Evolutionary conservation across 164 flowering plant genomes (phyloP), one percentile per base, ranked within the genome.

Genomic region (Echeveria elegans): DNA sequence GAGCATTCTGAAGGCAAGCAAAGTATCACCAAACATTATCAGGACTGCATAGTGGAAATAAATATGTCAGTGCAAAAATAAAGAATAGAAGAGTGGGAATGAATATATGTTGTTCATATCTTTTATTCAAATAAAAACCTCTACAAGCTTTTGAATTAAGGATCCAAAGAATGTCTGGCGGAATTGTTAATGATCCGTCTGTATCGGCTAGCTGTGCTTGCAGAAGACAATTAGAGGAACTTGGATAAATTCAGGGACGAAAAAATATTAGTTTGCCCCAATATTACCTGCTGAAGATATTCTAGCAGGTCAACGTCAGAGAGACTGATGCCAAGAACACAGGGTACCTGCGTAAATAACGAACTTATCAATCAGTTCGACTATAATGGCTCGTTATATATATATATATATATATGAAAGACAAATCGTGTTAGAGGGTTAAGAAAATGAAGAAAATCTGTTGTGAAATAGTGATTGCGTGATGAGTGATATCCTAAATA

Each of bases 1-100:
- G 97, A 84, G 75, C 97, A 95, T 67, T 95, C 96, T n/a, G 99
- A 92, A 63, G 85, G 97, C 32, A 95, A n/a, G 80, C 78, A 95
- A 78, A 38, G 87, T 72, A 68, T 95, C 97, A 32, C 99, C 99
- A 77, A 95, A 95, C 97, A 95, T 95, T 43, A 95, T 92, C 66
- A 97, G 97, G 73, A 97, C 98, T 93, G 31, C 38, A 69, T 40
- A 15, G 24, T 58, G 26, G 34, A 40, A 69, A 21, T 21, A 14
- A 43, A 10, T 30, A 14, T 3, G 50, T n/a, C 45, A 62, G 18
- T 29, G 15, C 38, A 1, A 0, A 29, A 48, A 32, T 6, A 18
- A 32, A 58, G 6, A 58, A 16, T 53, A 28, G 24, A n/a, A 24
- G 15, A 16, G 28, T 9, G 6, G 40, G 28, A 30, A 38, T 58